Base-by-base conservation (phyloP, 139 green algal genomes). In the Picocystis salinarum region DNA sequence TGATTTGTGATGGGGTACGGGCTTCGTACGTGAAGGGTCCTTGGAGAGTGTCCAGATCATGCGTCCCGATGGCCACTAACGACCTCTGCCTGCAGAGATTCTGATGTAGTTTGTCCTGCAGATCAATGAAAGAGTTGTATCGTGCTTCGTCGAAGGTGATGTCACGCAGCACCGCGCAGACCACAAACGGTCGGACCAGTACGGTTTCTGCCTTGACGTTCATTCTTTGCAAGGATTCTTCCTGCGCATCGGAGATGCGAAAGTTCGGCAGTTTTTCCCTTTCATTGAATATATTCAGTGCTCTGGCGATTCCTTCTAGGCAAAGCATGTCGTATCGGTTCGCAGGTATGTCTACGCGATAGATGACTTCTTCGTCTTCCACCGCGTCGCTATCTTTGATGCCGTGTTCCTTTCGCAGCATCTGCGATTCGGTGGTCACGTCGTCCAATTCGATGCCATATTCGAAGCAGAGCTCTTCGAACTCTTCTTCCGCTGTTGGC, bases 251-350 rank as follows among this genome's bases (percentile, higher is more conserved):
- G 4, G 75, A 68, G 12, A 96, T 29, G 0, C 13, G 58, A 70
- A 91, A 98, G 9, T 55, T 29, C 2, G 79, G 75, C 12, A 58
- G 28, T 23, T 53, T 6, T 12, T 68, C n/a, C 11, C 53, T 56
- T n/a, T 70, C 62, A 9, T 58, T 68, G 70, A 98, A 98, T 31
- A 97, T 78, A 65, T 93, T 94, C 28, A 98, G 73, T 0, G 88
- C 82, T 25, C 85, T 71, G 0, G 82, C 62, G 37, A 98, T 92
- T 45, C 88, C 88, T 55, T 98, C 88, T 31, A 96, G 48, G 67
- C 89, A 99, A 33, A 99, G 71, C 74, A 99, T 92, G 66, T 99
- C 88, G 57, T 99, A 99, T 12, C 88, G 70, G 67, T 99, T 99
- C 46, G 88, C 88, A 19, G 88, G 88, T 46, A 99, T 94, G 61